Conservation (phyloP, 805 yeast species). For the Nakazawaea anatomiae region DNA sequence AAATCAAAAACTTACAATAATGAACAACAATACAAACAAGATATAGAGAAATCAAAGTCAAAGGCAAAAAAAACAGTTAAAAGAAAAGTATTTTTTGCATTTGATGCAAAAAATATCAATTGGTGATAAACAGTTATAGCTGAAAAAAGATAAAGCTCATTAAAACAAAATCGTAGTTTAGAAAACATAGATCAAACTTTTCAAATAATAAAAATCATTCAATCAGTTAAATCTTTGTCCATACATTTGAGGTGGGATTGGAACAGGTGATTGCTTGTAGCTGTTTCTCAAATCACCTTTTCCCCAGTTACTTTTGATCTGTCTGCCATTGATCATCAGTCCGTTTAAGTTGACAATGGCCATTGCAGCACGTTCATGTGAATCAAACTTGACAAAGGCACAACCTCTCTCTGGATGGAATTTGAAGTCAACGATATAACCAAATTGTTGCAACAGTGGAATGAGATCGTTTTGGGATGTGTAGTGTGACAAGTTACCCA, state of each 20-base stretch:
- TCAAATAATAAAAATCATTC: background rate
- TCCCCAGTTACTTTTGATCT: conserved; percentile 86
- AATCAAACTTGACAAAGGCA: conserved; percentile 82
- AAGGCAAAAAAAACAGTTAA: background rate
- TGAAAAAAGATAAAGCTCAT: background rate
- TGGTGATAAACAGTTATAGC: background rate
- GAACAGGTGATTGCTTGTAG: conserved; percentile 23
- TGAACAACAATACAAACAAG: background rate
- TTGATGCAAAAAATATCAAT: too few species aligned
- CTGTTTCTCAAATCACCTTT: conserved; percentile 32
- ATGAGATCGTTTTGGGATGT: conserved; percentile 68
- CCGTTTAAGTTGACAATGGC: conserved; percentile 80
- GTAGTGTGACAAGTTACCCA: conserved; percentile 79
- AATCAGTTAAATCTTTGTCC: conserved; percentile 16
- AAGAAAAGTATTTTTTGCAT: background rate
- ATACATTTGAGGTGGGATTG: conserved; percentile 24
- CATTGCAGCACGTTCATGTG: conserved; percentile 84
- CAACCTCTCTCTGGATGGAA: conserved; percentile 79
- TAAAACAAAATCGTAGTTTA: background rate
- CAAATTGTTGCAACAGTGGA: conserved; percentile 72
- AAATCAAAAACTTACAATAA: too few species aligned
- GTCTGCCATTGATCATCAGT: conserved; percentile 66
- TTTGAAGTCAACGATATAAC: conserved; percentile 76
- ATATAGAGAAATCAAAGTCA: background rate
- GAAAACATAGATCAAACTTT: background rate